phyloP scores from a whole-genome alignment of 2,329 filamentous ascomycete genomes.

The Botryotinia globosa region DNA sequence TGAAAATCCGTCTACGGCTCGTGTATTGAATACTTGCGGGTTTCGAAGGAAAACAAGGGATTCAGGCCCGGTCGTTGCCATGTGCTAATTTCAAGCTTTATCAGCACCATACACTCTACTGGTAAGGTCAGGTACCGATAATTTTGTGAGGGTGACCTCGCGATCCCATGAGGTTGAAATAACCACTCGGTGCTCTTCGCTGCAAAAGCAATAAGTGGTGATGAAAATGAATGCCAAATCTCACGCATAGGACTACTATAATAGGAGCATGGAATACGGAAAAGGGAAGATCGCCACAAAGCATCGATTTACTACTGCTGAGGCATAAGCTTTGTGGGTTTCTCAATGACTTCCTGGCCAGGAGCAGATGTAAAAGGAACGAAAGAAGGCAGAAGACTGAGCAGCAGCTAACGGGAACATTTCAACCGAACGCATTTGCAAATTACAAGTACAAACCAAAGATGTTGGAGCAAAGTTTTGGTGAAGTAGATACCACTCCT shows the following conservation, averaged over 20 bases:
- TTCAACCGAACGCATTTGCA: neutral
- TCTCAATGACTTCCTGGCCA: neutral
- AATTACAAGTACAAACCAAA: neutral
- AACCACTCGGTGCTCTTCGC: neutral
- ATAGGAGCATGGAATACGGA: too few species aligned
- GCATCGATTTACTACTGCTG: neutral
- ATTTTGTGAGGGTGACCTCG: neutral
- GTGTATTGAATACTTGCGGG: too few species aligned
- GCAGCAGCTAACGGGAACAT: neutral
- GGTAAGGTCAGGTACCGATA: neutral
- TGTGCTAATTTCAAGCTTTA: neutral
- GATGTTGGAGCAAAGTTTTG: neutral
- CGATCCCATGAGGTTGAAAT: neutral
- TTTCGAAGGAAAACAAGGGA: neutral
- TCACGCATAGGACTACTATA: neutral
- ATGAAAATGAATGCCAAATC: fast-evolving
- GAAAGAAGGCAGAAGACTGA: too few species aligned
- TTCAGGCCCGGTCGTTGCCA: neutral
- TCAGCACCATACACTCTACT: neutral
- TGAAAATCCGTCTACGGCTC: neutral
- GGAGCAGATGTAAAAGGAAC: neutral
- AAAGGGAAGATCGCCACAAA: neutral
- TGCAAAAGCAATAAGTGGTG: neutral
- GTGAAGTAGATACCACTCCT: neutral
- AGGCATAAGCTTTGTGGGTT: neutral